A percentile compares a stretch with the other conserved stretches of the same genome.
Evolutionary conservation across 192 early-diverging fungal species (phyloP).

Genomic region (Linnemannia zychae): DNA sequence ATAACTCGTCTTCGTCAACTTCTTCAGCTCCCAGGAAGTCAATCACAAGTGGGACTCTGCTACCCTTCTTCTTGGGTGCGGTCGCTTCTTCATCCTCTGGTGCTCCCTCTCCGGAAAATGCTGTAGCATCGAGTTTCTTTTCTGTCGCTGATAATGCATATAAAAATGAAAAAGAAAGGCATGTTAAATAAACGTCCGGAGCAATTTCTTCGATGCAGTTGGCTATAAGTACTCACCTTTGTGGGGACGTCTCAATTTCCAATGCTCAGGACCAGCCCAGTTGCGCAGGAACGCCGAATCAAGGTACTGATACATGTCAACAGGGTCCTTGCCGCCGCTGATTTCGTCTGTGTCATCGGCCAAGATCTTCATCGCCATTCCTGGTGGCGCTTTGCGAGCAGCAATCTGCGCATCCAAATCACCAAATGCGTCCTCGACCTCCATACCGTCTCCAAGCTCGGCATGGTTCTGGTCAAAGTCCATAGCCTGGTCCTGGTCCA

Average conservation of each 20-base stretch:
- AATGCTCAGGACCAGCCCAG: slow-evolving; percentile 97
- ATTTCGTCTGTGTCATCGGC: slow-evolving; percentile 70
- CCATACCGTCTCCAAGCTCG: slow-evolving; percentile 37
- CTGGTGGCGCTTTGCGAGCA: slow-evolving; percentile 24
- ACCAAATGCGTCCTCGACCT: slow-evolving; percentile 51
- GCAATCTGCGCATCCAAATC: slow-evolving; percentile 54
- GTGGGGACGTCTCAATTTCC: slow-evolving; percentile 72
- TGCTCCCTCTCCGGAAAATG: slow-evolving; percentile 16
- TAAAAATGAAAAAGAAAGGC: background rate
- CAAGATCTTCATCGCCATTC: slow-evolving; percentile 50
- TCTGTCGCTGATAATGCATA: background rate
- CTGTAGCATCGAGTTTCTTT: slow-evolving; percentile 24
- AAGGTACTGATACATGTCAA: slow-evolving; percentile 89
- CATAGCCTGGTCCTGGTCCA: slow-evolving; percentile 59
- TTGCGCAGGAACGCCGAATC: slow-evolving; percentile 82
- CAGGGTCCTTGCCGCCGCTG: slow-evolving; percentile 61
- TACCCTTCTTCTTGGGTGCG: slow-evolving; percentile 61
- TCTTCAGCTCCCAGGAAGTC: slow-evolving; percentile 76
- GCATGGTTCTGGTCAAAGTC: slow-evolving; percentile 58
- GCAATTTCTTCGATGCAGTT: background rate
- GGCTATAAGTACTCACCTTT: slow-evolving; percentile 45
- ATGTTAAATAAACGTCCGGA: background rate
- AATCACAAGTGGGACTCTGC: slow-evolving; percentile 63
- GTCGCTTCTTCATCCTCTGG: slow-evolving; percentile 43
- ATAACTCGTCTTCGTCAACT: slow-evolving; percentile 72